These are phyloP conservation scores for Ilyonectria mors-panacis DNA, from an alignment of 2,329 filamentous ascomycete species.

Conservation along the genomic window DNA sequence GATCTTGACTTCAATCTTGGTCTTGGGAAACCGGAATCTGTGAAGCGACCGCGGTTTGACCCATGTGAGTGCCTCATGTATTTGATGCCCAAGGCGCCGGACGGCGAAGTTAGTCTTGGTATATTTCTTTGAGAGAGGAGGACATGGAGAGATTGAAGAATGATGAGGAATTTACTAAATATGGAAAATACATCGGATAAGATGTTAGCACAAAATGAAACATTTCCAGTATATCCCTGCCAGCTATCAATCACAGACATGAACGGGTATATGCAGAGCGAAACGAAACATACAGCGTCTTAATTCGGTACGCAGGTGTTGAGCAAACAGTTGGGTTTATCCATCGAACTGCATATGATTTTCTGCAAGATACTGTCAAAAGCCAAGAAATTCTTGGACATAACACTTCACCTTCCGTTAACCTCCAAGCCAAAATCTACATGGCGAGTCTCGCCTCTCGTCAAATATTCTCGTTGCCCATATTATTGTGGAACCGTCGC, in stretches of 20 bases:
- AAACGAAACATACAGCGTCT: too few relatives aligned
- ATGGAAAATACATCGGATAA: conserved; percentile 39
- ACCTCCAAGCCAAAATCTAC: background rate
- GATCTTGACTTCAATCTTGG: conserved; percentile 63
- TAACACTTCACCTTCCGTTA: background rate
- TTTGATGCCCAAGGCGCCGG: conserved; percentile 60
- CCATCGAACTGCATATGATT: background rate
- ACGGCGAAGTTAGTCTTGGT: conserved; percentile 61
- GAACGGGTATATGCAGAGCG: too few relatives aligned
- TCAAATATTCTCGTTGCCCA: background rate
- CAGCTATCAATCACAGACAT: too few relatives aligned
- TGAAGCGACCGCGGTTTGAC: conserved; percentile 63
- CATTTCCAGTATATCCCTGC: too few relatives aligned
- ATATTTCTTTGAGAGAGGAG: conserved; percentile 63
- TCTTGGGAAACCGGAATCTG: conserved; percentile 62
- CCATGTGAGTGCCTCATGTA: conserved; percentile 65
- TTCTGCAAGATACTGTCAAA: background rate
- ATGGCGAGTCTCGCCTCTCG: background rate
- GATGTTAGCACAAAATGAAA: too few relatives aligned
- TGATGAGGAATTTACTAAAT: conserved; percentile 58
- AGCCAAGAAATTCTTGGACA: background rate
- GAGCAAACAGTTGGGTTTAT: background rate
- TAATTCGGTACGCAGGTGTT: background rate
- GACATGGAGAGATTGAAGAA: conserved; percentile 61
- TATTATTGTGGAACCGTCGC: too few relatives aligned